Conservation (phyloP, 345 rosid genomes). For the Populus euphratica region DNA sequence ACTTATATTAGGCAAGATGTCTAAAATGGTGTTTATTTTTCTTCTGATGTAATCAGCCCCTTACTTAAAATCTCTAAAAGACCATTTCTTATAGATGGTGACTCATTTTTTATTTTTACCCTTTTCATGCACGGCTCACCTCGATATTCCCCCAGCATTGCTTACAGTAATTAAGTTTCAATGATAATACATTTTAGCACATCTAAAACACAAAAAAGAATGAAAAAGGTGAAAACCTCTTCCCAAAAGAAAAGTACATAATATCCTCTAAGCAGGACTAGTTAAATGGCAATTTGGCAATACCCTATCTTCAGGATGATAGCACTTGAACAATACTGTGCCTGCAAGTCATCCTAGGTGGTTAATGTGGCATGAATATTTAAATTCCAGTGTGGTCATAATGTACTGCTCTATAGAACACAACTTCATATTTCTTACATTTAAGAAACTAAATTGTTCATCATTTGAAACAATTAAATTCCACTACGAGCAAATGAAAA, state of each 20-base stretch:
- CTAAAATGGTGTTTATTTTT: too few species aligned
- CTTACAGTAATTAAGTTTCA: neutral
- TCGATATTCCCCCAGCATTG: neutral
- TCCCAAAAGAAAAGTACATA: neutral
- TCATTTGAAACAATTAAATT: neutral
- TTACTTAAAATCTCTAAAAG: too few species aligned
- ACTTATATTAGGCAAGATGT: too few species aligned
- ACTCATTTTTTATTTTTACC: too few species aligned
- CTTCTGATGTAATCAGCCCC: too few species aligned
- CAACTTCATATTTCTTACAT: neutral
- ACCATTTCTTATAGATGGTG: too few species aligned
- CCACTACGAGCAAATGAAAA: neutral
- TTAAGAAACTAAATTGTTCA: neutral
- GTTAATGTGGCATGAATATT: neutral
- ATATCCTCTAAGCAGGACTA: neutral
- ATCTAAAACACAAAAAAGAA: neutral
- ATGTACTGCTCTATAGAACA: neutral
- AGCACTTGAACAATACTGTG: neutral
- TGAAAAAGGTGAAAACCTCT: neutral
- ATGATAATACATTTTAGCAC: neutral
- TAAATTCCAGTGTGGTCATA: neutral
- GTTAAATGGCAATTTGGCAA: neutral
- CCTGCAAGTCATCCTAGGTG: neutral
- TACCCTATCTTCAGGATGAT: neutral
- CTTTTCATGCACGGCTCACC: too few species aligned